A percentile compares a stretch with the other conserved stretches of the same genome.
Conservation (phyloP, 75 land plant genomes). For the Chamaecyparis obtusa region DNA sequence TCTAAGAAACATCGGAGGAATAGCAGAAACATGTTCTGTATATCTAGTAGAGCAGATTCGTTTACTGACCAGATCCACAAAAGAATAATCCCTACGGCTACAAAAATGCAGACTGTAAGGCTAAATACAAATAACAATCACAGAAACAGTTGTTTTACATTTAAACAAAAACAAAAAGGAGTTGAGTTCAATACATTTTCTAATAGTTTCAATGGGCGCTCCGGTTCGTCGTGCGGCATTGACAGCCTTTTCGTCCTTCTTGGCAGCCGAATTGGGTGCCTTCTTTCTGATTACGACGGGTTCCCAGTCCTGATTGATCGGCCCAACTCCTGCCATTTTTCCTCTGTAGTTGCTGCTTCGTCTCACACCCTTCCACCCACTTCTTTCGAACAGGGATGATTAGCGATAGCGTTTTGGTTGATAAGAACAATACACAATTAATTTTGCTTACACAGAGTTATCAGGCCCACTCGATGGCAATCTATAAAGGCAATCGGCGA, state of each 20-base stretch:
- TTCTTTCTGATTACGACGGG: slow-evolving; percentile 93
- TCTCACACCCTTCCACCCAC: neutral
- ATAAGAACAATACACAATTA: no score
- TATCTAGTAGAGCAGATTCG: neutral
- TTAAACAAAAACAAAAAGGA: neutral
- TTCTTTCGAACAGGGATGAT: no score
- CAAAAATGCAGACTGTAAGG: neutral
- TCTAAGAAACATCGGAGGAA: neutral
- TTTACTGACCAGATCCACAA: neutral
- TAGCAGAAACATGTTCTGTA: neutral
- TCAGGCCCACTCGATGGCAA: no score
- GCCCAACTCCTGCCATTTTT: slow-evolving; percentile 51
- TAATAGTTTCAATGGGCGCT: slow-evolving; percentile 84
- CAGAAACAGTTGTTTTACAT: neutral
- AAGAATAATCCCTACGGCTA: neutral
- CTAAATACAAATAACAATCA: neutral
- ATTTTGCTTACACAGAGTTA: no score
- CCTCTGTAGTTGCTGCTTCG: neutral
- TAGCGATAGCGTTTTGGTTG: no score
- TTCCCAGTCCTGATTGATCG: slow-evolving; percentile 88
- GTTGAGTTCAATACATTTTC: slow-evolving; percentile 45
- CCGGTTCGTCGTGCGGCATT: slow-evolving; percentile 96
- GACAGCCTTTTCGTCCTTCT: slow-evolving; percentile 93
- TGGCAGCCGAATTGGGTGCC: slow-evolving; percentile 81
- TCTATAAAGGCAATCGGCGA: no score